Evolutionary conservation across 495 filamentous ascomycete genomes (phyloP).

Genomic region (Hypoxylon intermedium): DNA sequence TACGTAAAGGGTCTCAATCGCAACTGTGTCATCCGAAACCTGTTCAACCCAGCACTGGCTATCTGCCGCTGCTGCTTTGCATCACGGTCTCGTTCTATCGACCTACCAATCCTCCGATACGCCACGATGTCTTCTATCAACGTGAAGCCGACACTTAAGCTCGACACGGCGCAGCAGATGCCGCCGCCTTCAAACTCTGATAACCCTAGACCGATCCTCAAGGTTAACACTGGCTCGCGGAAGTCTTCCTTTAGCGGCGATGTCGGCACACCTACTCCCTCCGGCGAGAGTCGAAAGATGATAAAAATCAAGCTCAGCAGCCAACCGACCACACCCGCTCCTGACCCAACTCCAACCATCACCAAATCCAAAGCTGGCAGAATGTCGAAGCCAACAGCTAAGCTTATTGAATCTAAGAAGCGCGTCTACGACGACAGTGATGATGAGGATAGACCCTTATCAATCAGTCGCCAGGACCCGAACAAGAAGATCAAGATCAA

Average conservation of each 20-base stretch:
- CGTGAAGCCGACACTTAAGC: slow-evolving; percentile 37
- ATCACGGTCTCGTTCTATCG: not conserved
- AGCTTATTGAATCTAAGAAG: slow-evolving; percentile 52
- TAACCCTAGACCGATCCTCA: slow-evolving; percentile 43
- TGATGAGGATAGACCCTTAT: slow-evolving; percentile 49
- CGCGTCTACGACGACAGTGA: slow-evolving; percentile 54
- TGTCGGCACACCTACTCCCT: slow-evolving; percentile 48
- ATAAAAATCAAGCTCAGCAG: slow-evolving; percentile 63
- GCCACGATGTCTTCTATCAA: slow-evolving; percentile 35
- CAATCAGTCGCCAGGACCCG: slow-evolving; percentile 34
- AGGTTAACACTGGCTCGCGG: slow-evolving; percentile 45
- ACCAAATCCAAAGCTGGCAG: slow-evolving; percentile 58
- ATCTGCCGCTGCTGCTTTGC: not conserved
- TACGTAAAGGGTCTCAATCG: not conserved
- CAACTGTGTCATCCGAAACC: not conserved
- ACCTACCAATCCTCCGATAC: no score
- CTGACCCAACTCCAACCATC: slow-evolving; percentile 27
- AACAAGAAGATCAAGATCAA: slow-evolving; percentile 55
- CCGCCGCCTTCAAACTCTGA: slow-evolving; percentile 33
- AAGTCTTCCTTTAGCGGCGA: slow-evolving; percentile 35
- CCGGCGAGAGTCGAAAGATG: slow-evolving; percentile 54
- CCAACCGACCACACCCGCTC: slow-evolving; percentile 54
- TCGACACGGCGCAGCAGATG: slow-evolving; percentile 39
- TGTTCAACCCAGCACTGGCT: not conserved
- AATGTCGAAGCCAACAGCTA: slow-evolving; percentile 56